Conservation (phyloP, 2,329 filamentous ascomycete genomes). For the Fusarium cyanostomum region DNA sequence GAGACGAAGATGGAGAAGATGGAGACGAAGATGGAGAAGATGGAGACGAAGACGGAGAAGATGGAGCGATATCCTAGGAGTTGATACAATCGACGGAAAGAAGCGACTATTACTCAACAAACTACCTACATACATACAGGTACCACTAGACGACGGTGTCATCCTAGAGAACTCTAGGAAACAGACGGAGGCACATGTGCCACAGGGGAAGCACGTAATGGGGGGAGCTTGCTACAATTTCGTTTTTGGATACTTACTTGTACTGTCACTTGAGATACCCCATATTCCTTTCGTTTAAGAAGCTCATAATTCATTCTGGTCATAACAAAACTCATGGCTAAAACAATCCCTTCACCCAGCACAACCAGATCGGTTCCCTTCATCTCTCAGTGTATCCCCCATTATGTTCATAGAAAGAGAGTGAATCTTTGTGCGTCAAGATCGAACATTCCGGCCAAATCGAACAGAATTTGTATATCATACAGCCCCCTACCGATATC, state of each 20-base stretch:
- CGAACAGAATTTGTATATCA: neutral
- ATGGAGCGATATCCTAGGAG: constrained; percentile 17
- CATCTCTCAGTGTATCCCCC: too few species aligned
- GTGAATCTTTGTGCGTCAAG: neutral
- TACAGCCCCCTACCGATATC: neutral
- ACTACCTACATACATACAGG: constrained; percentile 15
- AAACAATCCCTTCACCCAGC: constrained; percentile 11
- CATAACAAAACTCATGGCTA: constrained; percentile 22
- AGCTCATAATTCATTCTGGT: constrained; percentile 30
- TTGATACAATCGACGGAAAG: constrained; percentile 14
- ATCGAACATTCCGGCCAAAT: neutral
- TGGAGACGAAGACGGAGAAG: constrained; percentile 10
- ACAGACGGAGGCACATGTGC: constrained; percentile 7
- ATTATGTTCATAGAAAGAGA: neutral
- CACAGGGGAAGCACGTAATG: constrained; percentile 30
- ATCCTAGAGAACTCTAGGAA: constrained; percentile 22
- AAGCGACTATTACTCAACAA: constrained; percentile 14
- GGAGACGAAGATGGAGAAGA: constrained; percentile 12
- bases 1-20: too few species aligned
- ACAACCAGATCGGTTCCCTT: neutral
- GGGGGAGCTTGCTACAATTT: constrained; percentile 21
- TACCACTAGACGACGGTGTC: constrained; percentile 30
- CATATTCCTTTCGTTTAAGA: constrained; percentile 40
- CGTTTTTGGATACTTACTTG: constrained; percentile 31
- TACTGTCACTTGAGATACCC: constrained; percentile 46